Evolutionary conservation across 2,329 filamentous ascomycete species (phyloP), one percentile per base, ranked within the genome.

Genomic region (Aurifilum marmelostoma): DNA sequence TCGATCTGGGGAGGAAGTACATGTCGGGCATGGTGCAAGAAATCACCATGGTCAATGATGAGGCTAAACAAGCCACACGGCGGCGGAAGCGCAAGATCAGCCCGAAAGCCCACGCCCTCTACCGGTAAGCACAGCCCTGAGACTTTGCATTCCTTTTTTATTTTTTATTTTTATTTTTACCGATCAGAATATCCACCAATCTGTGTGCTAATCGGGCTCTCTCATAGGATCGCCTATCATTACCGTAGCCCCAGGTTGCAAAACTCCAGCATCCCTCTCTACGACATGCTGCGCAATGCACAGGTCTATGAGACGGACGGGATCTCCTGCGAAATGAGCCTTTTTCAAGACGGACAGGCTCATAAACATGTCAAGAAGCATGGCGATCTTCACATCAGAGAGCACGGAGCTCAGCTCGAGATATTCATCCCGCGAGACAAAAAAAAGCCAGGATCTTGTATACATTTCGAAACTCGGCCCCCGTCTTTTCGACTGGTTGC

Each of bases 11-110:
- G 9, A 34, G 65, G 0, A 73, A 78, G 6, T 80, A 77, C 65
- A 47, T 83, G 1, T 82, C 80, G 1, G 39, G 4, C 6, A 69
- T 70, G 12, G 76, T 80, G 0, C 76, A 74, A n/a, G 77, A 82
- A 50, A 76, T 77, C 0, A 78, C 79, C 1, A 74, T 75, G 3
- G 71, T 79, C 3, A 67, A 65, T 0, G 71, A 68, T 2, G 12
- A 56, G 52, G 34, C 69, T 5, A 37, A 67, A 68, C n/a, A 65
- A 1, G 69, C 69, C 11, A 65, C 80, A 1, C 74, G 71, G 0
- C 69, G 67, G n/a, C 71, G 71, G 0, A 68, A 69, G 18, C 71
- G 74, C 2, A 73, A 80, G 4, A 73, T 82, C 16, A 3, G 52
- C 12, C 52, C 70, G 67, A 6, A 65, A 67, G 18, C 78, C 74